phyloP scores from a whole-genome alignment of 805 yeast genomes.

The Ogataea siamensis region DNA sequence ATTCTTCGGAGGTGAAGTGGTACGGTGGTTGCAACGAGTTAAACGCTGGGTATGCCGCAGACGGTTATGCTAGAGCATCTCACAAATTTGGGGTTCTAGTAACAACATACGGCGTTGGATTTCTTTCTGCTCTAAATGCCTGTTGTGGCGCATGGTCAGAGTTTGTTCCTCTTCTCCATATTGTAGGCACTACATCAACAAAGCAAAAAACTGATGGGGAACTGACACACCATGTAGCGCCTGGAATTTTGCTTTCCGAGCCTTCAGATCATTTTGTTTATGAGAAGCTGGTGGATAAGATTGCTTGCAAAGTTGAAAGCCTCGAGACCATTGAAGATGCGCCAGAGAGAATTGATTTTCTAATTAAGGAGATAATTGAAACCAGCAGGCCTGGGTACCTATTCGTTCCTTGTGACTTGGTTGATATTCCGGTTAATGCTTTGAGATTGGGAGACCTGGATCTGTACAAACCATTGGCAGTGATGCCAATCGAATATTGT shows the following conservation, averaged over 20 bases:
- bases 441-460: slow-evolving; percentile 23
- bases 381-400: slow-evolving; percentile 79
- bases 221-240: slow-evolving; percentile 62
- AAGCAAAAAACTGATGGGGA: slow-evolving; percentile 23
- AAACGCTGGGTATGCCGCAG: slow-evolving; percentile 87
- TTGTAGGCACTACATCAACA: slow-evolving; percentile 75
- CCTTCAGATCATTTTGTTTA: slow-evolving; percentile 68
- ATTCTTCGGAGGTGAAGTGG: slow-evolving; percentile 58
- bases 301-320: slow-evolving; percentile 56
- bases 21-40: slow-evolving; percentile 86
- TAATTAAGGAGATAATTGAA: slow-evolving; percentile 52
- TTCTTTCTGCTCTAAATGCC: slow-evolving; percentile 80
- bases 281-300: slow-evolving; percentile 54
- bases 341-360: slow-evolving; percentile 63
- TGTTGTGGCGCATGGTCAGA: slow-evolving; percentile 82
- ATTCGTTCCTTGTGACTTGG: slow-evolving; percentile 71
- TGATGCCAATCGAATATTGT: slow-evolving; percentile 1
- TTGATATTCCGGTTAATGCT: slow-evolving; percentile 42
- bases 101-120: slow-evolving; percentile 90
- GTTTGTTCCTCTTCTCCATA: slow-evolving; percentile 72
- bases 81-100: slow-evolving; percentile 61
- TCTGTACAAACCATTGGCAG: slow-evolving; percentile 1
- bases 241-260: slow-evolving; percentile 40
- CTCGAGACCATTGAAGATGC: slow-evolving; percentile 46
- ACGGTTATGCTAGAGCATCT: slow-evolving; percentile 75